Evolutionary conservation across 139 green algal genomes (phyloP).

Genomic region (Ulvella scutata): DNA sequence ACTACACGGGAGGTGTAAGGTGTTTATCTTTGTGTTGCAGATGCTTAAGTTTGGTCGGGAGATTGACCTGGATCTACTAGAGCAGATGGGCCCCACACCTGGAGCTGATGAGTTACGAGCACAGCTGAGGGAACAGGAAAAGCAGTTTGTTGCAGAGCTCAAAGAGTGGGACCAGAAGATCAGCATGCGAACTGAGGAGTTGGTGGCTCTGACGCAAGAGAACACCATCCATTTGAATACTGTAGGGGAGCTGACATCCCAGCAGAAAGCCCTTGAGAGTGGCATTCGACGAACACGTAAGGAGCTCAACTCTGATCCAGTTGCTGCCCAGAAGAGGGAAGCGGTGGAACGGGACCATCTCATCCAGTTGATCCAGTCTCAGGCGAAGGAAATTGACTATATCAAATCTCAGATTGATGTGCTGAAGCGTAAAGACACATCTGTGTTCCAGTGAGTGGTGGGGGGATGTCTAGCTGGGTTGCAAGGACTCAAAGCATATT

Average conservation of each 20-base stretch:
- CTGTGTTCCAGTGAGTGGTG: neutral
- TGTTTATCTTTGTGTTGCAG: no score
- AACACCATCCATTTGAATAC: slow-evolving; percentile 50
- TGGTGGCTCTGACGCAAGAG: slow-evolving; percentile 33
- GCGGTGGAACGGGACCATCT: slow-evolving; percentile 41
- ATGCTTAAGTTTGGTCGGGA: slow-evolving; percentile 63
- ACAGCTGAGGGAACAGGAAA: slow-evolving; percentile 34
- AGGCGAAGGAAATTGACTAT: slow-evolving; percentile 48
- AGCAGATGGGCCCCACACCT: slow-evolving; percentile 29
- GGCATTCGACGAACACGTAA: slow-evolving; percentile 22
- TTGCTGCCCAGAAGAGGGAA: slow-evolving; percentile 16
- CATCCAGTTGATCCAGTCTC: slow-evolving; percentile 48
- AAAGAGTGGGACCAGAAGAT: slow-evolving; percentile 35
- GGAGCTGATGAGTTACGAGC: slow-evolving; percentile 41
- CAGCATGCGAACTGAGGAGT: slow-evolving; percentile 27
- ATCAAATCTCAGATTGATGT: slow-evolving; percentile 40
- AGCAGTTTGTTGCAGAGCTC: slow-evolving; percentile 25
- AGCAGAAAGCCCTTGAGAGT: slow-evolving; percentile 31
- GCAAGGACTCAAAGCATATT: no score
- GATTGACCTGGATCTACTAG: slow-evolving; percentile 55
- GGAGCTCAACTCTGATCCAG: slow-evolving; percentile 28
- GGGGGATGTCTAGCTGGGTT: no score
- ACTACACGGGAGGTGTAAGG: no score
- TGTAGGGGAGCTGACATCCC: slow-evolving; percentile 29
- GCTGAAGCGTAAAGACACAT: slow-evolving; percentile 18